Evolutionary conservation across 1,139 yeast genomes (phyloP), one percentile per base, ranked within the genome.

Genomic region (Candida sojae): DNA sequence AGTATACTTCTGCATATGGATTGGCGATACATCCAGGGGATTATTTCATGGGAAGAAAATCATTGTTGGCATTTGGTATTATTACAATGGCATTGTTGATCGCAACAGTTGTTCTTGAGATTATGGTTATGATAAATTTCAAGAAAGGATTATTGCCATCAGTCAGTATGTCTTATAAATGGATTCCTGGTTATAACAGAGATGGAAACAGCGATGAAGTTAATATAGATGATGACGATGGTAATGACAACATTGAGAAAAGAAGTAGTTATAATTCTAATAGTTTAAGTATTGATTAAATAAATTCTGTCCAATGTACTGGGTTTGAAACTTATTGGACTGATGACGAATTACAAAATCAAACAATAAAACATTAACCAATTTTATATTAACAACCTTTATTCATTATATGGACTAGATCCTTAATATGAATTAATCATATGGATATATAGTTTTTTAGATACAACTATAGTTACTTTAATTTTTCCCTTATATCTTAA

Each of bases 1-100:
- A 75, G 44, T 67, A 70, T 45, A 68, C 77, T 42, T 60, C 65
- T 1, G 69, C 68, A 7, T 64, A 57, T 49, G 54, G 53, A 25
- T 43, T 57, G 3, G 55, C 59, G 1, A 35, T 64, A 7, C 36
- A 7, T 0, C 66, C 67, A 1, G 81, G 72, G 3, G 57, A 60
- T 35, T 79, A 79, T 58, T 67, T 75, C 48, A 75, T 81, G 1
- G 80, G 83, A 2, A 59, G 81, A 35, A 76, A 72, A 46, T 75
- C 83, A 7, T 61, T 80, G 42, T 67, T 79, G 4, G 63, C 74
- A 0, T 79, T 80, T 60, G 83, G 82, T 1, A 73, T 70, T 2
- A 62, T 80, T 35, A 77, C 83, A 0, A 56, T 77, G 23, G 58
- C 73, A 1, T 62, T 80, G 33, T 59, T 80, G 41, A 41, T 70